Evolutionary conservation across 805 yeast species (phyloP).

Genomic region (Wickerhamomyces xylosicus): DNA sequence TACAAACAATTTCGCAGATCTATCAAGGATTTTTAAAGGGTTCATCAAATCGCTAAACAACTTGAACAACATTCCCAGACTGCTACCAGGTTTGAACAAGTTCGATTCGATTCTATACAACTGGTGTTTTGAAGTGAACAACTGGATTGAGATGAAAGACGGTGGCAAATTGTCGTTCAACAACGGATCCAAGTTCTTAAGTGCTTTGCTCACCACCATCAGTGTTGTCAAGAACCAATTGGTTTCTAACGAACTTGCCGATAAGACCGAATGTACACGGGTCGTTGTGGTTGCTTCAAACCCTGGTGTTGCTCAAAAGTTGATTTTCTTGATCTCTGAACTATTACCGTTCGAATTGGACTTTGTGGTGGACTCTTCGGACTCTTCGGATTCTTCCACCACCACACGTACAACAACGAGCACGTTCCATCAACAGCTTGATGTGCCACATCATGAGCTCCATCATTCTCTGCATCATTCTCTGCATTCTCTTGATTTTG

Average conservation of each 20-base stretch:
- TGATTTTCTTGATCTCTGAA: constrained; percentile 43
- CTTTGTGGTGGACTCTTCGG: constrained; percentile 9
- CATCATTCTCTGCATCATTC: too few relatives aligned
- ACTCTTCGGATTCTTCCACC: neutral
- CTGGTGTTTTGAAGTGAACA: constrained; percentile 30
- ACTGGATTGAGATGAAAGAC: constrained; percentile 33
- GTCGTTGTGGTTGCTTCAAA: constrained; percentile 50
- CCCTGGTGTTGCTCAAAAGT: constrained; percentile 48
- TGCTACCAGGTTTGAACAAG: constrained; percentile 23
- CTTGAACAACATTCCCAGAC: constrained; percentile 24
- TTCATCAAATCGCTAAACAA: constrained; percentile 22
- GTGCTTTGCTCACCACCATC: constrained; percentile 13
- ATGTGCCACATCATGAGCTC: neutral
- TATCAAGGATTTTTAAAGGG: constrained; percentile 18
- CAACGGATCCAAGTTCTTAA: constrained; percentile 15
- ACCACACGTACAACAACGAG: neutral
- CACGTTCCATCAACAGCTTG: neutral
- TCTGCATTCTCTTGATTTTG: neutral
- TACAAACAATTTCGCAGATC: constrained; percentile 12
- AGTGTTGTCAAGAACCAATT: constrained; percentile 8
- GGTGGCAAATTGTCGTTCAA: constrained; percentile 21
- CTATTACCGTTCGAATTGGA: constrained; percentile 28
- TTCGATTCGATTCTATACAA: constrained; percentile 20
- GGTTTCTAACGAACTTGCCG: constrained; percentile 2
- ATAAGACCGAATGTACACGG: constrained; percentile 27